Base-by-base conservation (phyloP, 495 filamentous ascomycete genomes). In the Hypoxylon trugodes region DNA sequence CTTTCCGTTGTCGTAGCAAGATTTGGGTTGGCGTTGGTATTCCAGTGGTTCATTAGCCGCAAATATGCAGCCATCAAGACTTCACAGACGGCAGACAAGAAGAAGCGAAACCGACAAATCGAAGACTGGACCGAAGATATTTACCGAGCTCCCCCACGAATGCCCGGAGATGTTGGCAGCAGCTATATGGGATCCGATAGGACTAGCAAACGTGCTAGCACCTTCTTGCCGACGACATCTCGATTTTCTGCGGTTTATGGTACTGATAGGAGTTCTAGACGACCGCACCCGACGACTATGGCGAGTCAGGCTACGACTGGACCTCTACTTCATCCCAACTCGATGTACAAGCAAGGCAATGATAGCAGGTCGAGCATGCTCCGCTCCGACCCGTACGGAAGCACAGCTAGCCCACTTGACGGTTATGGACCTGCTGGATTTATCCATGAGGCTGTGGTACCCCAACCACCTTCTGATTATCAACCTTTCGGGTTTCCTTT, bases 51-150 rank as follows among this genome's bases (percentile, higher is more conserved):
- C 70, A 78, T 97, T 58, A 88, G 89, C 62, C 87, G 87, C 59
- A 88, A 86, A 24, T 93, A 92, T 70, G 94, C 87, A 6, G 90
- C 95, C 0, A 76, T 81, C 22, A 93, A 87, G 68, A 91, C 93
- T 2, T 90, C 87, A 8, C 81, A 84, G 55, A 79, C 81, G 4
- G 82, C 89, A 2, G 87, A 93, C 73, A 81, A 83, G 40, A 91
- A 90, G 70, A 88, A 90, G 72, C 86, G 96, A 38, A 88, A 94
- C 52, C 88, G 91, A 58, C 91, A 98, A 72, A 99, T 99, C 54
- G 96, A 99, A 75, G 94, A 97, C 63, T 99, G 96, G 96, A 89
- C 87, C 9, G 93, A 99, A 59, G 96, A 99, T 65, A 98, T 98
- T 68, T 97, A 98, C 69, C 88, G 92, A 22, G 89, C 93, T 8